Percentiles rank a stretch among this genome's conserved stretches.
Evolutionary conservation across 2,329 filamentous ascomycete genomes (phyloP).

Genomic region (Cercospora beticola): DNA sequence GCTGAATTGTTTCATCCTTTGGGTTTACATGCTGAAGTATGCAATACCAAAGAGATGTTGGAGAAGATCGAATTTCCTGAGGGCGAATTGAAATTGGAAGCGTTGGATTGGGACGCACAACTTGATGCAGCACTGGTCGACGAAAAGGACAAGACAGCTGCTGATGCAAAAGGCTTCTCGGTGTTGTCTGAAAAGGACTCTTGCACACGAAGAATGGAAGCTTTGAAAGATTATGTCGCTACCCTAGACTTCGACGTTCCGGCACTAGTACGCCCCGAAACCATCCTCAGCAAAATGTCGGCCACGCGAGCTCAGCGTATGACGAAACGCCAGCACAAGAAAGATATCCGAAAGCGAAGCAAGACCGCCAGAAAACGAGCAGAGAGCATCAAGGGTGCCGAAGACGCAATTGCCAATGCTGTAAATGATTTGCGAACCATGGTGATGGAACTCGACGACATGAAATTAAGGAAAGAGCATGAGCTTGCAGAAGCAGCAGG

Average conservation of each 20-base stretch:
- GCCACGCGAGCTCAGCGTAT: conserved; percentile 24
- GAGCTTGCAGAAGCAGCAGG: conserved; percentile 6
- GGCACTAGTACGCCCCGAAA: conserved; percentile 12
- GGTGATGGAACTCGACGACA: conserved; percentile 16
- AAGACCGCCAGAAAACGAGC: conserved; percentile 14
- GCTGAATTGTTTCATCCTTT: conserved; percentile 10
- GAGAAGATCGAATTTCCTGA: conserved; percentile 5
- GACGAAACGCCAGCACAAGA: conserved; percentile 25
- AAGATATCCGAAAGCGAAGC: conserved; percentile 15
- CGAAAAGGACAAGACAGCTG: background rate
- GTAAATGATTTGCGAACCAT: conserved; percentile 23
- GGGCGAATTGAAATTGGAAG: background rate
- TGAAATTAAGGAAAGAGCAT: conserved; percentile 8
- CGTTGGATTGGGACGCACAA: background rate
- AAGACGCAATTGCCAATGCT: conserved; percentile 11
- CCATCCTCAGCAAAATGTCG: conserved; percentile 22
- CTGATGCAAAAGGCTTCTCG: background rate
- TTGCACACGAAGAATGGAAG: conserved; percentile 22
- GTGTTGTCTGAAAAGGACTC: conserved; percentile 19
- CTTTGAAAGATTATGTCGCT: conserved; percentile 26
- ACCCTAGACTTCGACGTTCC: conserved; percentile 28
- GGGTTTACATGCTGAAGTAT: conserved; percentile 1
- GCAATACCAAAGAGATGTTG: conserved; percentile 14
- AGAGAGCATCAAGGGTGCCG: conserved; percentile 12
- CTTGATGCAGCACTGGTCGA: background rate